These are phyloP conservation scores for Isatis lusitanica DNA, from an alignment of 441 rosid species.

Conservation along the genomic window DNA sequence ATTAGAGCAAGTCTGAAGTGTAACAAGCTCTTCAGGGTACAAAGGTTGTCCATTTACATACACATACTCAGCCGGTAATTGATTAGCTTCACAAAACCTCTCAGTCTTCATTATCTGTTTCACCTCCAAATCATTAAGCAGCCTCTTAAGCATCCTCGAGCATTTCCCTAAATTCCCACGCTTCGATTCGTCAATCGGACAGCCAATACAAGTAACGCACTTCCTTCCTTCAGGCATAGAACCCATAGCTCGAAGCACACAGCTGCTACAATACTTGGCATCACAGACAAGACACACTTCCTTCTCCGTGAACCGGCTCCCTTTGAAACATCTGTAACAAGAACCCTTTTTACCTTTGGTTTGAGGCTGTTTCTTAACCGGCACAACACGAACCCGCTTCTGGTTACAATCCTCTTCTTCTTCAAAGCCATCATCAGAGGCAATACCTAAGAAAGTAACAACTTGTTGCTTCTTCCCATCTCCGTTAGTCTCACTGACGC, in stretches of 20 bases:
- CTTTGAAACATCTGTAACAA: slow-evolving; percentile 82
- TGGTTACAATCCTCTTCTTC: slow-evolving; percentile 50
- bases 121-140: slow-evolving; percentile 76
- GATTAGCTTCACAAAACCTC: slow-evolving; percentile 78
- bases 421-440: slow-evolving; percentile 58
- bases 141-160: slow-evolving; percentile 80
- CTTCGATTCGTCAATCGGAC: slow-evolving; percentile 73
- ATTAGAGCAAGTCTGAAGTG: slow-evolving; percentile 69
- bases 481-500: slow-evolving; percentile 45
- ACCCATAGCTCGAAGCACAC: slow-evolving; percentile 96
- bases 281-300: slow-evolving; percentile 92
- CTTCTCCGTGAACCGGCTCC: slow-evolving; percentile 81
- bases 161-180: slow-evolving; percentile 76
- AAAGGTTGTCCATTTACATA: slow-evolving; percentile 73
- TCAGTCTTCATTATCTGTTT: slow-evolving; percentile 88
- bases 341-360: slow-evolving; percentile 73
- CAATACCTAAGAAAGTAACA: slow-evolving; percentile 74
- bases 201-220: slow-evolving; percentile 86
- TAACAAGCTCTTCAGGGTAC: slow-evolving; percentile 60
- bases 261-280: slow-evolving; percentile 79
- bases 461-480: slow-evolving; percentile 55
- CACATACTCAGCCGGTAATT: slow-evolving; percentile 81
- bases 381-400: slow-evolving; percentile 42
- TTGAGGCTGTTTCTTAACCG: slow-evolving; percentile 54
- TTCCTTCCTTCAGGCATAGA: slow-evolving; percentile 99